A percentile compares a stretch with the other conserved stretches of the same genome.
Conservation (phyloP, 495 filamentous ascomycete species). For the Beverwykella pulmonaria region DNA sequence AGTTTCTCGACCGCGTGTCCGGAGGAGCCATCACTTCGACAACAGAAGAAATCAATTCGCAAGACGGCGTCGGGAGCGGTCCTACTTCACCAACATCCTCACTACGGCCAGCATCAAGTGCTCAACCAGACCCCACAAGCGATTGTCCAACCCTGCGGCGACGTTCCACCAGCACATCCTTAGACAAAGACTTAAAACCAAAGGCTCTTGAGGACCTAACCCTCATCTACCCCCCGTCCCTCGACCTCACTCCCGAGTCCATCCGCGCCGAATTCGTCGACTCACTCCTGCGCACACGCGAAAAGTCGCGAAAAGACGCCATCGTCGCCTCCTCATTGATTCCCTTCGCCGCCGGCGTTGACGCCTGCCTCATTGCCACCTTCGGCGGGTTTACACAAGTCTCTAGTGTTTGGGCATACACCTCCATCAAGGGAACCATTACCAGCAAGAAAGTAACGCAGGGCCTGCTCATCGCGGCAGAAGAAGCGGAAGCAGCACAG, state of each 20-base stretch:
- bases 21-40: constrained; percentile 24
- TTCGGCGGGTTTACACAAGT: constrained; percentile 48
- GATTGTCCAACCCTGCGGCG: neutral
- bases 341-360: constrained; percentile 45
- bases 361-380: constrained; percentile 41
- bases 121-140: neutral
- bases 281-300: constrained; percentile 46
- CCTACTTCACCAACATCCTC: neutral
- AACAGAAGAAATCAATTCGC: constrained; percentile 6
- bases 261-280: constrained; percentile 47
- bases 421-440: constrained; percentile 46
- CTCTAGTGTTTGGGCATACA: constrained; percentile 47
- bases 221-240: constrained; percentile 43
- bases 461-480: constrained; percentile 8
- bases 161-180: neutral
- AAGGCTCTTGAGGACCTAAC: constrained; percentile 23
- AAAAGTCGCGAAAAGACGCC: constrained; percentile 46
- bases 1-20: constrained; percentile 48
- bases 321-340: constrained; percentile 47
- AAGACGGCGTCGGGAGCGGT: neutral
- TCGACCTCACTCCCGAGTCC: constrained; percentile 38
- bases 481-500: neutral
- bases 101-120: neutral
- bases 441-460: constrained; percentile 29
- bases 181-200: constrained; percentile 6